Conservation (phyloP, 768 basidiomycete species). For the Boletus reticuloceps region DNA sequence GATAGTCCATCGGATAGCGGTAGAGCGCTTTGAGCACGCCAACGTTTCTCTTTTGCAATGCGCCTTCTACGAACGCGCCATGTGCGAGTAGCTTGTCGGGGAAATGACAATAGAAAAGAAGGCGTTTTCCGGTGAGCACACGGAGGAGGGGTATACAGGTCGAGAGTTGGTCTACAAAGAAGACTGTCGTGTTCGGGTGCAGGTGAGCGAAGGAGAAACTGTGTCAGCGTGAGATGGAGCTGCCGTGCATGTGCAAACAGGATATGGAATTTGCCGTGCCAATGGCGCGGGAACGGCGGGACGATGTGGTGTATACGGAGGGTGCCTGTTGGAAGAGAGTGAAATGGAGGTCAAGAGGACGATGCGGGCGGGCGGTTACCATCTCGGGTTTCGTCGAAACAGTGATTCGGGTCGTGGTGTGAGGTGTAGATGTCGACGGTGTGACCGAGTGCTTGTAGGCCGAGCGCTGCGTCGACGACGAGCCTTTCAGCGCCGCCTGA, state of each 20-base stretch:
- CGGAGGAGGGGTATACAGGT: slow-evolving; percentile 87
- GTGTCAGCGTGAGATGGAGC: slow-evolving; percentile 62
- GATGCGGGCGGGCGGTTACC: slow-evolving; percentile 46
- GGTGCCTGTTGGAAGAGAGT: slow-evolving; percentile 53
- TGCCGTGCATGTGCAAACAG: slow-evolving; percentile 87
- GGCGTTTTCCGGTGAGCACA: slow-evolving; percentile 61
- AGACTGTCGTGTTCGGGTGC: slow-evolving; percentile 68
- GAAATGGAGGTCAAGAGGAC: slow-evolving; percentile 13
- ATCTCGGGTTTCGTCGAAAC: slow-evolving; percentile 91
- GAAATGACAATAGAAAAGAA: slow-evolving; percentile 98
- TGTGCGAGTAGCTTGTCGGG: slow-evolving; percentile 89
- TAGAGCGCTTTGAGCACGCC: slow-evolving; percentile 72
- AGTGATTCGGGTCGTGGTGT: slow-evolving; percentile 81
- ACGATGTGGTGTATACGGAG: slow-evolving; percentile 70
- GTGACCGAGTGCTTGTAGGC: slow-evolving; percentile 82
- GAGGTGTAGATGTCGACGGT: slow-evolving; percentile 89
- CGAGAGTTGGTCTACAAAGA: slow-evolving; percentile 93
- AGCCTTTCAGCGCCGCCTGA: slow-evolving; percentile 93
- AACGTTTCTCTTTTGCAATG: slow-evolving; percentile 37
- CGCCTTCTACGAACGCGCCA: slow-evolving; percentile 60
- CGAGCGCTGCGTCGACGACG: slow-evolving; percentile 92
- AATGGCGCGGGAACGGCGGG: slow-evolving; percentile 77
- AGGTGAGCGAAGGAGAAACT: slow-evolving; percentile 52
- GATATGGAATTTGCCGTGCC: slow-evolving; percentile 83
- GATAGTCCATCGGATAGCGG: slow-evolving; percentile 82